Conservation (phyloP, 345 rosid genomes). For the Abelmoschus esculentus region DNA sequence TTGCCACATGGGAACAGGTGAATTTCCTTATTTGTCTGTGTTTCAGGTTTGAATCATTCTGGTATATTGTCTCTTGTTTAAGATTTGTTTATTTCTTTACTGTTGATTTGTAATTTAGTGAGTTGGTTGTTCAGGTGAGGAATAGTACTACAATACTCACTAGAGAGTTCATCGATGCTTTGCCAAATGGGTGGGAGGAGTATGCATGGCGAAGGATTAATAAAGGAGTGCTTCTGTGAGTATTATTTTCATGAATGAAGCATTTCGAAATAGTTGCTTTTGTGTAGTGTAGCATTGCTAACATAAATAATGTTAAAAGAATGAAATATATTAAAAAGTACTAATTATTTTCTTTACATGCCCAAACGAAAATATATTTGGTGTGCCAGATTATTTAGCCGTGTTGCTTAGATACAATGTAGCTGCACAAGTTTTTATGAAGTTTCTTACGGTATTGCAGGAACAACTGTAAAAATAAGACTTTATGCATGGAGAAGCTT, state of each 20-base stretch:
- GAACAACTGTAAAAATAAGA: too few species aligned
- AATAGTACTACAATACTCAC: slow-evolving; percentile 87
- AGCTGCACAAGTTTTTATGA: too few species aligned
- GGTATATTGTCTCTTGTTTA: neutral
- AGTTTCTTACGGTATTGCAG: too few species aligned
- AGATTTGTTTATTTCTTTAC: neutral
- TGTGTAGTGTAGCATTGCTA: neutral
- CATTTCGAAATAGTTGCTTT: neutral
- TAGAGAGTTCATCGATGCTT: slow-evolving; percentile 78
- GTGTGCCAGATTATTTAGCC: too few species aligned
- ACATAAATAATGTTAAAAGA: neutral
- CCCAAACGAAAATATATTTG: neutral
- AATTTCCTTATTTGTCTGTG: slow-evolving; percentile 9
- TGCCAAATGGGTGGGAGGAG: slow-evolving; percentile 94
- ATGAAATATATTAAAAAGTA: neutral
- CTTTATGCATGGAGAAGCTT: too few species aligned
- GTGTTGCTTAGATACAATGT: too few species aligned
- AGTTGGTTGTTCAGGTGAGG: slow-evolving; percentile 66
- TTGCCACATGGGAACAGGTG: slow-evolving; percentile 87
- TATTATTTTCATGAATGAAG: slow-evolving; percentile 1
- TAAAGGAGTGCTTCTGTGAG: slow-evolving; percentile 83
- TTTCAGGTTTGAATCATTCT: neutral
- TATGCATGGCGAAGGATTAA: slow-evolving; percentile 95
- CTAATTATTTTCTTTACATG: neutral
- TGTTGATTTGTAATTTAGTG: slow-evolving; percentile 26